Evolutionary conservation across 2,329 filamentous ascomycete species (phyloP), one percentile per base, ranked within the genome.

Genomic region (Paracorniculantispora psalliotae): DNA sequence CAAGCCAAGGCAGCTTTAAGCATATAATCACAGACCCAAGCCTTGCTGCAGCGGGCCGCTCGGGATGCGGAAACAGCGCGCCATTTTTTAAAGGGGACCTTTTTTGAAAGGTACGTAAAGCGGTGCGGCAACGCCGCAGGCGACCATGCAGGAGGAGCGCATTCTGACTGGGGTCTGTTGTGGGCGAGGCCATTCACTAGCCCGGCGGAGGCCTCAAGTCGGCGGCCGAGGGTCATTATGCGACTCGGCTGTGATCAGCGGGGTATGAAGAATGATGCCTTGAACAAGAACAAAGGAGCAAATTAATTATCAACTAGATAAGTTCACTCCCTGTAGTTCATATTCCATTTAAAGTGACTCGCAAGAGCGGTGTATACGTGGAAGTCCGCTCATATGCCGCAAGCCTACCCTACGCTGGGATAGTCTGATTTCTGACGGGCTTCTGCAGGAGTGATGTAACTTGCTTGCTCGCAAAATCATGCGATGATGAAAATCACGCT

Each of bases 1-100:
- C 39, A 46, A 35, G 52, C 8, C 15, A 9, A 13, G 33, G 33
- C 39, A 46, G 26, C 41, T 46, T 46, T 26, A 17, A 46, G 19
- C 41, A 35, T 35, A 15, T 41, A 46, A 19, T 37, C 19, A 35
- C 28, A n/a, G 51, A 26, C 41, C 39, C 52, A 55, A 19, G 44
- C 43, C 43, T 41, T 35, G 9, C 39, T 19, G 15, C 19, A 35
- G 44, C 52, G 52, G 52, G 52, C 52, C 52, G 52, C 52, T 55
- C 52, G 52, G 52, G 52, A 37, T 46, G 26, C 52, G 23, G 41
- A 55, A 35, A 28, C 25, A 28, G 26, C 51, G 52, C 52, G 52
- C 41, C 15, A 55, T 55, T 55, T 55, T 43, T 25, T 3, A 23
- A 19, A 25, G 19, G 37, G 52, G 44, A 28, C 28, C 41, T 17